Conservation (phyloP, 2,329 filamentous ascomycete genomes). For the Paecilomyces niveus region DNA sequence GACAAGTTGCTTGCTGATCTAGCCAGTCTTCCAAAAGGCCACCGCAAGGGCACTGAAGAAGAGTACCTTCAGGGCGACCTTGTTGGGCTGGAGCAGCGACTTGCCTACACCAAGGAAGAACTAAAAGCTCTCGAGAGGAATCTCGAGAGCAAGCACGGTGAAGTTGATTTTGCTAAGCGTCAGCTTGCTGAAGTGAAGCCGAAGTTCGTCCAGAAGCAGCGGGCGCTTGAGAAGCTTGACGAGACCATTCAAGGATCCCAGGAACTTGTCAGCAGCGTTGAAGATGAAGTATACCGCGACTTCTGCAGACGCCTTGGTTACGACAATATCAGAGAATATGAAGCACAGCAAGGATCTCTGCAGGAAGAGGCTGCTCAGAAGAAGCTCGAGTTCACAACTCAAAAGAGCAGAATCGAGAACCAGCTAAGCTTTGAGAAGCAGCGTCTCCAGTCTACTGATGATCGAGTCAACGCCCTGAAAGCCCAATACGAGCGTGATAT, state of each 20-base stretch:
- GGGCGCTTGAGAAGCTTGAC: slow-evolving; percentile 58
- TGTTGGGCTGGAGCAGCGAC: slow-evolving; percentile 67
- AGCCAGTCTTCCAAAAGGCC: slow-evolving; percentile 68
- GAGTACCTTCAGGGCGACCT: slow-evolving; percentile 76
- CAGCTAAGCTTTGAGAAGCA: slow-evolving; percentile 61
- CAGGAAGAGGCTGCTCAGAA: slow-evolving; percentile 87
- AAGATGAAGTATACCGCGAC: slow-evolving; percentile 76
- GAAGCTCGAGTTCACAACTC: slow-evolving; percentile 77
- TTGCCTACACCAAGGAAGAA: slow-evolving; percentile 67
- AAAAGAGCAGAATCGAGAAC: slow-evolving; percentile 58
- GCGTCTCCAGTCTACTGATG: slow-evolving; percentile 61
- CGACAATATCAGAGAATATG: slow-evolving; percentile 82
- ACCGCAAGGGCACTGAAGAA: slow-evolving; percentile 68
- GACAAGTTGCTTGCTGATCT: slow-evolving; percentile 73
- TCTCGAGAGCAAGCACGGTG: slow-evolving; percentile 72
- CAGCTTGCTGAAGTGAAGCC: slow-evolving; percentile 71
- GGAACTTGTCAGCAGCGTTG: slow-evolving; percentile 66
- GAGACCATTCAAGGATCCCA: slow-evolving; percentile 50
- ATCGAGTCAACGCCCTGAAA: slow-evolving; percentile 63
- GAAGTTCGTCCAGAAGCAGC: slow-evolving; percentile 66
- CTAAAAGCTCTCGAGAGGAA: slow-evolving; percentile 74
- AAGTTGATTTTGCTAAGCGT: slow-evolving; percentile 64
- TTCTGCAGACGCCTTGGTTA: slow-evolving; percentile 89
- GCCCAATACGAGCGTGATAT: slow-evolving; percentile 60
- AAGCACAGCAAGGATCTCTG: slow-evolving; percentile 83